phyloP scores from a whole-genome alignment of 805 yeast species.

The Yarrowia keelungensis region DNA sequence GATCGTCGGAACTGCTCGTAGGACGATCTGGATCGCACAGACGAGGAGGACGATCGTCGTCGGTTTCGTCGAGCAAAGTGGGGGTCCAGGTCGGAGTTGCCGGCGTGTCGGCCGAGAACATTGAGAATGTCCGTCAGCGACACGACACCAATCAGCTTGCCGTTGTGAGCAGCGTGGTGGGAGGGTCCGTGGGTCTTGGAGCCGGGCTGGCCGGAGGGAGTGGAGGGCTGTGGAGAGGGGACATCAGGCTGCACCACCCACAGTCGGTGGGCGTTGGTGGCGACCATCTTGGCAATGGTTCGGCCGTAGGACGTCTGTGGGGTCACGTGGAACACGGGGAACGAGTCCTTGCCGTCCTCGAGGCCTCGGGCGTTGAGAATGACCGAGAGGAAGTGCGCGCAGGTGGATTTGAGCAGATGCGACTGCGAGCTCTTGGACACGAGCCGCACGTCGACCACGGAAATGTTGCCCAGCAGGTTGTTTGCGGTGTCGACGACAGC shows the following conservation, averaged over 20 bases:
- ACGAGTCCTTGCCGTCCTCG: constrained; percentile 93
- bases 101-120: constrained; percentile 75
- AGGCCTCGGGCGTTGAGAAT: constrained; percentile 87
- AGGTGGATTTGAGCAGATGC: constrained; percentile 77
- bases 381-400: constrained; percentile 85
- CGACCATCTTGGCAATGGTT: constrained; percentile 92
- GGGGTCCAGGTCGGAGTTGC: constrained; percentile 75
- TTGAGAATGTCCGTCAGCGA: constrained; percentile 90
- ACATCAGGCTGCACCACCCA: constrained; percentile 51
- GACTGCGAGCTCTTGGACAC: constrained; percentile 88
- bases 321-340: constrained; percentile 94
- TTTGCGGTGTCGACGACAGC: constrained; percentile 87
- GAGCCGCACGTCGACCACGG: constrained; percentile 90
- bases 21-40: constrained; percentile 42
- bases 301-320: constrained; percentile 79
- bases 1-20: constrained; percentile 39
- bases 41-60: constrained; percentile 51
- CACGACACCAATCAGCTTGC: constrained; percentile 87
- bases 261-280: constrained; percentile 87
- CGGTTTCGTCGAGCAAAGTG: constrained; percentile 86
- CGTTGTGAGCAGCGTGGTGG: constrained; percentile 55
- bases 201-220: constrained; percentile 43
- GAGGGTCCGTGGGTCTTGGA: constrained; percentile 41
- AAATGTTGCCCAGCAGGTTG: constrained; percentile 86
- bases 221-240: constrained; percentile 45